Conservation (phyloP, 305 asterid genomes). For the Petunia hybrid region DNA sequence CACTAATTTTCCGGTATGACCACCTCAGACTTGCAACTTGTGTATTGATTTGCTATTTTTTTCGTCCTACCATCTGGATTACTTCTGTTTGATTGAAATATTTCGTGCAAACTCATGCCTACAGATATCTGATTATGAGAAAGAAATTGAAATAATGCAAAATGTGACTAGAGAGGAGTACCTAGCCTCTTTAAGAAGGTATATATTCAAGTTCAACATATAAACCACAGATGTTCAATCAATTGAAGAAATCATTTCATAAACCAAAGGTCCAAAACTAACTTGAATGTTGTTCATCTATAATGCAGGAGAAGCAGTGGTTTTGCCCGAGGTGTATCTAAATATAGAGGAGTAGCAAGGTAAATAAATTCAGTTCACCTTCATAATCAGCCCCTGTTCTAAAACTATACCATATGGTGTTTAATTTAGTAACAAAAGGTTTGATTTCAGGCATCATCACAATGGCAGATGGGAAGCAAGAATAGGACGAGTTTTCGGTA, state of each 20-base stretch:
- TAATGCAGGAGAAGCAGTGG: constrained; percentile 70
- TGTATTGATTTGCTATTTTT: neutral
- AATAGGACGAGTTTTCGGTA: constrained; percentile 82
- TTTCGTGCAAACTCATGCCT: constrained; percentile 16
- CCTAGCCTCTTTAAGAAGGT: constrained; percentile 82
- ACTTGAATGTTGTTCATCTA: neutral
- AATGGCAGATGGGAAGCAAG: constrained; percentile 94
- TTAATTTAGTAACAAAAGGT: neutral
- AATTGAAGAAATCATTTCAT: neutral
- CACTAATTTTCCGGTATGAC: constrained; percentile 63
- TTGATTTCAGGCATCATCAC: constrained; percentile 72
- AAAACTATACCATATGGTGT: neutral
- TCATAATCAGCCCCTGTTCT: neutral
- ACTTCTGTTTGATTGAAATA: constrained; percentile 28
- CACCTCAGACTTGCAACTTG: neutral
- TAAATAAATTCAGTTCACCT: constrained; percentile 37
- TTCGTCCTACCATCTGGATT: neutral
- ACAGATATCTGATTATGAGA: constrained; percentile 71
- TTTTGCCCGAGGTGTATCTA: constrained; percentile 84
- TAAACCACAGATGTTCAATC: neutral
- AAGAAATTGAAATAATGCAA: constrained; percentile 71
- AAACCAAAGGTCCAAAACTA: neutral
- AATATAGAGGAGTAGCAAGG: constrained; percentile 96
- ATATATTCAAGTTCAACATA: neutral
- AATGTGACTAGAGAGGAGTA: constrained; percentile 79